A percentile compares a stretch with the other conserved stretches of the same genome.
Conservation (phyloP, 2,329 filamentous ascomycete species). For the Nemania sp. region DNA sequence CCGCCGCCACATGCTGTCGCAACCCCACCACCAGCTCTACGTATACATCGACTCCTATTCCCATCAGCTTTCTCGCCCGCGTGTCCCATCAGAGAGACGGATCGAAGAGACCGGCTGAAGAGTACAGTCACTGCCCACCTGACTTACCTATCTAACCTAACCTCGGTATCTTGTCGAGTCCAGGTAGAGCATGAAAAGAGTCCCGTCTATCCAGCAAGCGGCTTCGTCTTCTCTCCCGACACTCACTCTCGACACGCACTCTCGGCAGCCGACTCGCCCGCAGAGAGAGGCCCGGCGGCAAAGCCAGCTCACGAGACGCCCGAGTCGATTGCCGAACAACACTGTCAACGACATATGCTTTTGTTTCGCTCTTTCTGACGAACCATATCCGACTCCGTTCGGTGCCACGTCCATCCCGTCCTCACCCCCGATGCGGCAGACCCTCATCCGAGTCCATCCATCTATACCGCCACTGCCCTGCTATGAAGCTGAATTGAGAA, state of each 20-base stretch:
- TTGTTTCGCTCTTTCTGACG: neutral
- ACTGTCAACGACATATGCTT: slow-evolving; percentile 3
- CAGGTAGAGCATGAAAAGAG: slow-evolving; percentile 25
- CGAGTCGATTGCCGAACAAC: neutral
- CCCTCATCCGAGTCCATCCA: neutral
- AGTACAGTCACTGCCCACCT: neutral
- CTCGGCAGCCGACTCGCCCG: too few relatives aligned
- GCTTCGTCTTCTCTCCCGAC: slow-evolving; percentile 20
- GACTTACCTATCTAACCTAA: too few relatives aligned
- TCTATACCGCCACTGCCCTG: neutral
- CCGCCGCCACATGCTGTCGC: slow-evolving; percentile 12
- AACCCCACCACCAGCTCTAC: slow-evolving; percentile 20
- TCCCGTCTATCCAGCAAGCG: slow-evolving; percentile 16
- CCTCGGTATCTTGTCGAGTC: too few relatives aligned
- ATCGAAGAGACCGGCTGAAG: too few relatives aligned
- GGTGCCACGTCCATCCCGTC: neutral
- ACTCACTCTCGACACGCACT: too few relatives aligned
- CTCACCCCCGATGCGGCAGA: slow-evolving; percentile 1
- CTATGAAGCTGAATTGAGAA: slow-evolving; percentile 17
- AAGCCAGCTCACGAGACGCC: too few relatives aligned
- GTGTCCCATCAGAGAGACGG: neutral
- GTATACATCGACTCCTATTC: slow-evolving; percentile 5
- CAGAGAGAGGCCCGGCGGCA: too few relatives aligned
- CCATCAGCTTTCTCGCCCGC: neutral
- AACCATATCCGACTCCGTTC: too few relatives aligned